Conservation (phyloP, 805 yeast species). For the Allodekkera sacchari region DNA sequence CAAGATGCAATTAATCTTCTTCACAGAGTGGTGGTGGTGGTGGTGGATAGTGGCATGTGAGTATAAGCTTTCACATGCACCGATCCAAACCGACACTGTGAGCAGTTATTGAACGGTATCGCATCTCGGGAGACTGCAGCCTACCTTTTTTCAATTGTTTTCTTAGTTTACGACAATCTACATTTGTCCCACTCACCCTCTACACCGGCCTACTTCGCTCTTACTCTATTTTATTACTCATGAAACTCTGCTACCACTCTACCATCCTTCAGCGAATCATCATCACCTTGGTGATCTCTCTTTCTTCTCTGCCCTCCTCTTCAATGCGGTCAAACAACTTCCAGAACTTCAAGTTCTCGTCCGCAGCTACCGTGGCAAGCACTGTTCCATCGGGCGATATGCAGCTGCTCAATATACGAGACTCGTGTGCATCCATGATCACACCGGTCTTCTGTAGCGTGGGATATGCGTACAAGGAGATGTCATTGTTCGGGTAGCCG, state of each 20-base stretch:
- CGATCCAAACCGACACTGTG: too few species aligned
- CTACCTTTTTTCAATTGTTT: too few species aligned
- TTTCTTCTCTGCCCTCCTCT: constrained; percentile 11
- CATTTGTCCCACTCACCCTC: too few species aligned
- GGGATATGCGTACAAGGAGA: constrained; percentile 80
- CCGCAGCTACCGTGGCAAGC: constrained; percentile 91
- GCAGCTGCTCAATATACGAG: constrained; percentile 75
- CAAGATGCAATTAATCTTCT: too few species aligned
- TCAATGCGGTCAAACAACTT: constrained; percentile 58
- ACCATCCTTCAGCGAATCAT: constrained; percentile 33
- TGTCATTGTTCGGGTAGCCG: constrained; percentile 83
- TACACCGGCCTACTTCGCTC: background rate
- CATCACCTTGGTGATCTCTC: constrained; percentile 41
- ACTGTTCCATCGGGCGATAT: constrained; percentile 87
- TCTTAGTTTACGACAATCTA: too few species aligned
- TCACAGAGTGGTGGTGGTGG: too few species aligned
- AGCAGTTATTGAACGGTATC: too few species aligned
- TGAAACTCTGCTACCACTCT: constrained; percentile 4
- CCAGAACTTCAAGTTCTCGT: constrained; percentile 94
- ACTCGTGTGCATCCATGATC: constrained; percentile 78
- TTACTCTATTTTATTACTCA: background rate
- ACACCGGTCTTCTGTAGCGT: constrained; percentile 82
- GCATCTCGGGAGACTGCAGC: too few species aligned
- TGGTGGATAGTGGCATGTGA: too few species aligned
- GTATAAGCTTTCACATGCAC: too few species aligned